Evolutionary conservation across 2,329 filamentous ascomycete species (phyloP).

Genomic region (Sporothrix curviconia): DNA sequence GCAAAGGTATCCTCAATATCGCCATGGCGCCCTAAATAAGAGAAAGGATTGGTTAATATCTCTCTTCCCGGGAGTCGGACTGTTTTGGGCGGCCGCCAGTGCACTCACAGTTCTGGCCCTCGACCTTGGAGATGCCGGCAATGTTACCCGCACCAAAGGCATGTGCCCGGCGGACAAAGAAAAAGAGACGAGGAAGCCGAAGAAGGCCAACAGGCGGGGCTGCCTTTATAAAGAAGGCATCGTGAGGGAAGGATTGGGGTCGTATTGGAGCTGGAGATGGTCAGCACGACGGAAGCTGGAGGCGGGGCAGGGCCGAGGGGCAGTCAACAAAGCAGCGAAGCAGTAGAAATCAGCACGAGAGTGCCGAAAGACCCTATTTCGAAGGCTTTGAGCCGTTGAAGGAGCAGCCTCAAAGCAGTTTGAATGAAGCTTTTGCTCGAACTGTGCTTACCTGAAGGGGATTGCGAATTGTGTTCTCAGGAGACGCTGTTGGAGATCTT

Average conservation of each 20-base stretch:
- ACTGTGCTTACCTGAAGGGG: not conserved
- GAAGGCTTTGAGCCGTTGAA: too few species aligned
- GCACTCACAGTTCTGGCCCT: conserved; percentile 70
- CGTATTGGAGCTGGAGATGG: not conserved
- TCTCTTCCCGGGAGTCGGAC: not conserved
- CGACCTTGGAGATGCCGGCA: conserved; percentile 69
- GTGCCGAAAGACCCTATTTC: too few species aligned
- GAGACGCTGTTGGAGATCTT: not conserved
- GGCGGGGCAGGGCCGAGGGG: not conserved
- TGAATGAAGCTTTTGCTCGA: not conserved
- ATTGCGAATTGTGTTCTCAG: not conserved
- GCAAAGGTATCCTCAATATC: conserved; percentile 91
- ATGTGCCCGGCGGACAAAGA: conserved; percentile 60
- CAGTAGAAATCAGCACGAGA: not conserved
- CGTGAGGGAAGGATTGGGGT: conserved; percentile 14
- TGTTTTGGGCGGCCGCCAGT: not conserved
- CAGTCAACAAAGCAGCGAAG: not conserved
- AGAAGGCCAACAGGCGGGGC: conserved; percentile 47
- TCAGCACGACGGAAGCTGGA: not conserved
- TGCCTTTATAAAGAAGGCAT: conserved; percentile 46
- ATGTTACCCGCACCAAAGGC: conserved; percentile 90
- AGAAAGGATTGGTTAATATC: not conserved
- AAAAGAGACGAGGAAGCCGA: conserved; percentile 60
- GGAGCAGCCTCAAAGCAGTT: too few species aligned
- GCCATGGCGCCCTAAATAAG: conserved; percentile 63